Evolutionary conservation across 1,284 basidiomycete genomes (phyloP).

Genomic region (Rhizoctonia solani): DNA sequence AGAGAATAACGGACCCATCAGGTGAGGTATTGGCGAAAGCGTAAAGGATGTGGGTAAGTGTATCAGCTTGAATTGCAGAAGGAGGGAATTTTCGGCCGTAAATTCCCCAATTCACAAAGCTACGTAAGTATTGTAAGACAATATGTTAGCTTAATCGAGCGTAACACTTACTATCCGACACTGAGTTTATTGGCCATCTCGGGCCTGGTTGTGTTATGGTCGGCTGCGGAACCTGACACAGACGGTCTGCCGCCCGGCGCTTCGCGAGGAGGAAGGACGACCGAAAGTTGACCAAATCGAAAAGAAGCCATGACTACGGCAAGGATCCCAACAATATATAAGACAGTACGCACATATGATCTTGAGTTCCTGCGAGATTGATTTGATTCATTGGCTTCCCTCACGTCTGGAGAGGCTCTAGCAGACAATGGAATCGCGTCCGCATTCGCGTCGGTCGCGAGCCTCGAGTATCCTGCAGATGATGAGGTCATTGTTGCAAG

Average conservation of each 20-base stretch:
- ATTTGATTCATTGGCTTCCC: background rate
- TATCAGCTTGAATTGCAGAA: conserved; percentile 73
- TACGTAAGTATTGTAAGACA: background rate
- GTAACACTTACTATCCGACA: conserved; percentile 26
- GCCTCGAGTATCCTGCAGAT: conserved; percentile 21
- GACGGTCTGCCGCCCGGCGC: conserved; percentile 3
- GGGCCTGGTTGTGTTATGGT: background rate
- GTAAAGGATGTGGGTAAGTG: conserved; percentile 86
- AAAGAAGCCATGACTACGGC: conserved; percentile 27
- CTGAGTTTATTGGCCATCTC: conserved; percentile 24
- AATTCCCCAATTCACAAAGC: conserved; percentile 68
- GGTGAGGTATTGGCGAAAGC: conserved; percentile 88
- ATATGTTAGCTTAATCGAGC: background rate
- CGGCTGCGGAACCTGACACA: background rate
- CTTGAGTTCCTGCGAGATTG: background rate
- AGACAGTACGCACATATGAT: conserved; percentile 1
- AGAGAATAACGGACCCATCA: conserved; percentile 85
- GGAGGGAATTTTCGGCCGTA: conserved; percentile 89
- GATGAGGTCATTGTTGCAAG: background rate
- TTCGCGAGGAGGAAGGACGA: background rate
- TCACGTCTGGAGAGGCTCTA: conserved; percentile 9
- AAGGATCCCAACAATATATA: conserved; percentile 10
- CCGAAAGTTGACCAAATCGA: conserved; percentile 26
- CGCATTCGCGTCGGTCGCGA: conserved; percentile 8
- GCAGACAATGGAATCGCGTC: conserved; percentile 15